Base-by-base conservation (phyloP, 1,284 basidiomycete species). In the Irpex sp. region DNA sequence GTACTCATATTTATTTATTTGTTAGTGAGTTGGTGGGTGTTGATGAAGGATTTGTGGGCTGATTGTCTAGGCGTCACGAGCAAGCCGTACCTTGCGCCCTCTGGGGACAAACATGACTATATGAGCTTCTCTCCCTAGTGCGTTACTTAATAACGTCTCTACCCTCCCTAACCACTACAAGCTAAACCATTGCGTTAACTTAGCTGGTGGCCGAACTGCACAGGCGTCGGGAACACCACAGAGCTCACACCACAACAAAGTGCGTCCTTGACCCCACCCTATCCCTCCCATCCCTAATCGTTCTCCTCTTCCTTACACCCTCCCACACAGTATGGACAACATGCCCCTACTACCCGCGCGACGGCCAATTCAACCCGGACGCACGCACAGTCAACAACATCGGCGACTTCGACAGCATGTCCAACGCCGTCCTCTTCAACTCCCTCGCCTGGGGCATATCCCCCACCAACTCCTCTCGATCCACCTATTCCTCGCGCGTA, bases 181-280 rank as follows among this genome's bases (percentile, higher is more conserved):
- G n/a, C n/a, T n/a, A n/a, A n/a, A n/a, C n/a, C n/a, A n/a, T n/a
- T n/a, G n/a, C n/a, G n/a, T n/a, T 7, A 56, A 26, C 33, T 33
- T 61, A 88, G 86, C 65, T 82, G 78, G 73, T 87, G 85, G 85
- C 85, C 86, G 0, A 77, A 87, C 67, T 88, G 86, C 69, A 78
- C 68, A 1, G 67, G 63, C 9, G 71, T 68, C n/a, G 68, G 69
- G 9, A 74, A 74, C 62, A 82, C 68, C 76, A 83, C 82, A 76
- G 80, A 72, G 60, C 71, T 83, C 53, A 73, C 78, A 9, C 76
- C 72, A 3, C 75, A 81, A 69, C 71, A 82, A 77, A 75, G 83
- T 83, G 61, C 53, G 74, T 68, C 46, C 55, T 55, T n/a, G 6
- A 33, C 5, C 53, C 2, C n/a, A 15, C 15, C 21, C 21, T 47